Percentiles rank a stretch among this genome's conserved stretches.
These are phyloP conservation scores for Acacia crassicarpa DNA, from an alignment of 306 rosid genomes.

Conservation along the genomic window DNA sequence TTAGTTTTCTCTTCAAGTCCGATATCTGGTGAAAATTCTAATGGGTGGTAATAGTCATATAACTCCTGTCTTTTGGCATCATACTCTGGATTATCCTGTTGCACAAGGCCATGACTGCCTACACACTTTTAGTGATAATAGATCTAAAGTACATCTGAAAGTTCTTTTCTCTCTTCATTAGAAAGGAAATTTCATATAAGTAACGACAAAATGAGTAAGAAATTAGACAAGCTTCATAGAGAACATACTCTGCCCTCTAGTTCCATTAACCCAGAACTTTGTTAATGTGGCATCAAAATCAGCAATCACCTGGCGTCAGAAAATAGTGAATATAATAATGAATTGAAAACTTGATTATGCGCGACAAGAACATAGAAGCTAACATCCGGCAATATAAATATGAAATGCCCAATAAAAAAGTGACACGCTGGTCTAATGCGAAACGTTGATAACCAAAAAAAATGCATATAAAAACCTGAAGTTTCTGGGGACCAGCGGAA, in stretches of 20 bases:
- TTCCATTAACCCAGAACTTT: constrained; percentile 67
- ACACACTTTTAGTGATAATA: constrained; percentile 36
- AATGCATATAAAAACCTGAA: constrained; percentile 51
- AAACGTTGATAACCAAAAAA: not conserved
- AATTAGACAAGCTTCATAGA: not conserved
- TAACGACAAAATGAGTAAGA: not conserved
- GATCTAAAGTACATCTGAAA: constrained; percentile 16
- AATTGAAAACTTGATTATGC: constrained; percentile 3
- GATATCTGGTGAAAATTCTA: constrained; percentile 78
- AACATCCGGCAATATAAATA: not conserved
- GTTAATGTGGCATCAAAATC: constrained; percentile 95
- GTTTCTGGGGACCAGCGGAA: constrained; percentile 54
- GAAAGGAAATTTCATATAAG: not conserved
- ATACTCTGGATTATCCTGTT: constrained; percentile 75
- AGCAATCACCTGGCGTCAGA: constrained; percentile 61
- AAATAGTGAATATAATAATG: constrained; percentile 28
- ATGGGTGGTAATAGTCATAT: constrained; percentile 74
- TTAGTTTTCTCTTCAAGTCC: constrained; percentile 76
- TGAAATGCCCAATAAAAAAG: not conserved
- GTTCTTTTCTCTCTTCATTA: not conserved
- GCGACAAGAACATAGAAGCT: not conserved
- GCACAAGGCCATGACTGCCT: constrained; percentile 90
- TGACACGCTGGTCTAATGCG: not conserved
- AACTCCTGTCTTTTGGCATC: constrained; percentile 70
- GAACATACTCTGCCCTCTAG: constrained; percentile 75